A percentile compares a stretch with the other conserved stretches of the same genome.
These are phyloP conservation scores for Rhynchosporium secalis DNA, from an alignment of 2,329 filamentous ascomycete genomes.

Conservation along the genomic window DNA sequence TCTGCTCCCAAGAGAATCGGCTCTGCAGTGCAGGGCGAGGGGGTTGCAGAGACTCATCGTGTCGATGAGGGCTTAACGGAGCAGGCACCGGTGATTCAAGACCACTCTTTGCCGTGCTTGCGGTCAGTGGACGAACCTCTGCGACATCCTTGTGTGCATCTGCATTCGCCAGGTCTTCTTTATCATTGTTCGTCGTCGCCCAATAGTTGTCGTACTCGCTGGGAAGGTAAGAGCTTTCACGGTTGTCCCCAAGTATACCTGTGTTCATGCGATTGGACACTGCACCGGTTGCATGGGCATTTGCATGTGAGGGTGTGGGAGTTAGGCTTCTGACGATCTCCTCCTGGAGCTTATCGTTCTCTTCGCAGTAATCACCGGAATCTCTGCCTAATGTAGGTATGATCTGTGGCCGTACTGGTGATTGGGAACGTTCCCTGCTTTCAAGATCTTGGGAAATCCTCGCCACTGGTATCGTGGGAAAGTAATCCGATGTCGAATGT, in stretches of 20 bases:
- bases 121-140: neutral
- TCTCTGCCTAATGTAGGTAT: conserved; percentile 32
- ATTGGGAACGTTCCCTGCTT: conserved; percentile 16
- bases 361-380: conserved; percentile 45
- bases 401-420: conserved; percentile 22
- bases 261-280: conserved; percentile 24
- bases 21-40: conserved; percentile 25
- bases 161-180: conserved; percentile 16
- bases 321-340: conserved; percentile 73
- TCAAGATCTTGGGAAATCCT: conserved; percentile 9
- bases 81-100: conserved; percentile 28
- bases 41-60: conserved; percentile 19
- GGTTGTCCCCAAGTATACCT: conserved; percentile 27
- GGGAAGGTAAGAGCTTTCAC: conserved; percentile 64
- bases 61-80: conserved; percentile 32
- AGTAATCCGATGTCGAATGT: conserved; percentile 23
- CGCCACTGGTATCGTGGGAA: conserved; percentile 24
- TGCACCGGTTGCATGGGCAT: conserved; percentile 20
- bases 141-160: conserved; percentile 14
- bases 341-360: conserved; percentile 70
- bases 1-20: conserved; percentile 38
- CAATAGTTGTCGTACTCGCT: conserved; percentile 70
- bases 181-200: conserved; percentile 49
- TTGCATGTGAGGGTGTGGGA: conserved; percentile 44
- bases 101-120: conserved; percentile 27